Percentiles rank a stretch among this genome's conserved stretches.
Conservation (phyloP, 1,284 basidiomycete genomes). For the Papiliotrema flavescens region DNA sequence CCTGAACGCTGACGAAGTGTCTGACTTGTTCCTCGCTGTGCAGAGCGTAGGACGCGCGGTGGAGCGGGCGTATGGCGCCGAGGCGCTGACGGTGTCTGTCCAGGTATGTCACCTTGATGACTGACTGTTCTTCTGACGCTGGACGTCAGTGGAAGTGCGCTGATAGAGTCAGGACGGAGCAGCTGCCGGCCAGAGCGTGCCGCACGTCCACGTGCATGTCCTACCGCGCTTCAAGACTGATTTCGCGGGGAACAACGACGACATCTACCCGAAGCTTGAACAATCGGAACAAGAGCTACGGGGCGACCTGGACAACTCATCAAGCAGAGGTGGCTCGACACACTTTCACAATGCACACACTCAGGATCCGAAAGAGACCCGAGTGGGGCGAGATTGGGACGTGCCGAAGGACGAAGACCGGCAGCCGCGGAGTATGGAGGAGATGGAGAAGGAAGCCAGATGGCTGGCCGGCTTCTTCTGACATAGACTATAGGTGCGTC, state of each 20-base stretch:
- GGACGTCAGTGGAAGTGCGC: too few species aligned
- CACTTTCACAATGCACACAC: not conserved
- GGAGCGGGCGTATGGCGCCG: slow-evolving; percentile 47
- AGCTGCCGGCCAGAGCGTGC: slow-evolving; percentile 78
- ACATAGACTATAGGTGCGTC: not conserved
- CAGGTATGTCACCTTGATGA: slow-evolving; percentile 57
- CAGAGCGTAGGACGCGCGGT: slow-evolving; percentile 52
- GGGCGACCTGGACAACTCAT: slow-evolving; percentile 41
- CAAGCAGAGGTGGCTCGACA: not conserved
- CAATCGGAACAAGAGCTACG: slow-evolving; percentile 55
- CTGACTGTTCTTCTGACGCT: too few species aligned
- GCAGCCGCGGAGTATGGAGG: slow-evolving; percentile 60
- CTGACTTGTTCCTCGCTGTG: slow-evolving; percentile 71
- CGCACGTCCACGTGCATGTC: slow-evolving; percentile 87
- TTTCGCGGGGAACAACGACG: slow-evolving; percentile 63
- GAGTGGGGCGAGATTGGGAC: slow-evolving; percentile 50
- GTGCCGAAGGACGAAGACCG: slow-evolving; percentile 64
- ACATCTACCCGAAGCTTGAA: slow-evolving; percentile 74
- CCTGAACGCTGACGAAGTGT: slow-evolving; percentile 64
- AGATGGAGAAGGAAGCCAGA: slow-evolving; percentile 71
- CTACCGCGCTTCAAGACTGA: slow-evolving; percentile 66
- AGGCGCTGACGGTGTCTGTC: slow-evolving; percentile 71
- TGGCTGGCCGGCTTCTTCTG: slow-evolving; percentile 53
- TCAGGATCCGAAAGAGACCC: not conserved
- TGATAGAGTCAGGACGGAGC: slow-evolving; percentile 91